These are phyloP conservation scores for Colletotrichum lini DNA, from an alignment of 2,329 filamentous ascomycete species.

Conservation along the genomic window DNA sequence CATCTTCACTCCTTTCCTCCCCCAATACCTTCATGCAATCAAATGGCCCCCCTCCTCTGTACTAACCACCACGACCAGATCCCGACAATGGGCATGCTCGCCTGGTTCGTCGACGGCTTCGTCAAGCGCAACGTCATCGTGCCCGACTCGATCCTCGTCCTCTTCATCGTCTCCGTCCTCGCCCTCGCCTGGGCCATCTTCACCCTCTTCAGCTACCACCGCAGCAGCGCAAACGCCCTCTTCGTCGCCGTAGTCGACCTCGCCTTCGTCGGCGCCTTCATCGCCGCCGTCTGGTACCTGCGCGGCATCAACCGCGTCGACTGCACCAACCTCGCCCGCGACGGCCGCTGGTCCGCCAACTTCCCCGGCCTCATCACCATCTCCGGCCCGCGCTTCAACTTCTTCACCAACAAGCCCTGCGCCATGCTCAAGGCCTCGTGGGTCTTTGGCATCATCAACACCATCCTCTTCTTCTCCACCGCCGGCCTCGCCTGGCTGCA, in stretches of 20 bases:
- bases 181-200: constrained; percentile 74
- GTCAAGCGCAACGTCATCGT: constrained; percentile 70
- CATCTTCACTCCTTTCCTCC: neutral
- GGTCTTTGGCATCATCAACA: constrained; percentile 91
- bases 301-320: constrained; percentile 73
- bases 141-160: constrained; percentile 73
- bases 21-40: neutral
- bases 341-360: constrained; percentile 66
- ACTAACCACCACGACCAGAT: constrained; percentile 60
- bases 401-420: constrained; percentile 81
- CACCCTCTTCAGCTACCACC: constrained; percentile 78
- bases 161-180: constrained; percentile 78
- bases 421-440: constrained; percentile 93
- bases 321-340: constrained; percentile 73
- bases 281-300: constrained; percentile 73
- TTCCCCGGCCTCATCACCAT: constrained; percentile 75
- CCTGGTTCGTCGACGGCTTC: constrained; percentile 76
- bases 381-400: constrained; percentile 63
- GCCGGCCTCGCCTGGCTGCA: constrained; percentile 76
- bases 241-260: constrained; percentile 75
- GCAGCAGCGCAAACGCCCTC: constrained; percentile 70
- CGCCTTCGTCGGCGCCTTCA: constrained; percentile 74
- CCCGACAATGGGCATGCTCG: constrained; percentile 76
- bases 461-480: constrained; percentile 84
- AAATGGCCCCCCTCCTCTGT: neutral